Conservation (phyloP, 108 stramenopile species). For the Skeletonema potamos region DNA sequence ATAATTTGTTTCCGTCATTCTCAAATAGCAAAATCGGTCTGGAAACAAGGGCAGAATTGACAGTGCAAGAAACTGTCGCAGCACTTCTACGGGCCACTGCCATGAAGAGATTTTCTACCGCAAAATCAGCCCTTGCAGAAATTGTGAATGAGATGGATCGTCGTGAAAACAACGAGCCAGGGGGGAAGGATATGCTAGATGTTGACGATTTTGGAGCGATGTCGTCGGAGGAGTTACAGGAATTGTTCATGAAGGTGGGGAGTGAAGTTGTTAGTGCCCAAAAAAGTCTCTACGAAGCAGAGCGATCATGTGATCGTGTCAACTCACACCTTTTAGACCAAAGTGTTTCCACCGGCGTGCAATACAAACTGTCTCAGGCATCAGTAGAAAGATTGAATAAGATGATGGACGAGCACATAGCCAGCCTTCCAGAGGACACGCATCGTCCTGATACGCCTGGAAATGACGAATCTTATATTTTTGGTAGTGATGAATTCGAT, state of each 20-base stretch:
- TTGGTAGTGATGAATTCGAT: slow-evolving; percentile 39
- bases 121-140: slow-evolving; percentile 27
- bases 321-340: slow-evolving; percentile 45
- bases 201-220: slow-evolving; percentile 14
- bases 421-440: slow-evolving; percentile 45
- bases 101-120: slow-evolving; percentile 32
- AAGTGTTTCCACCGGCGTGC: slow-evolving; percentile 28
- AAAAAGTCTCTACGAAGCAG: slow-evolving; percentile 44
- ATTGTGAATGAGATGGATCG: slow-evolving; percentile 31
- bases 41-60: slow-evolving; percentile 51
- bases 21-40: slow-evolving; percentile 32
- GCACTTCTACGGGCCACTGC: slow-evolving; percentile 50
- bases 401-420: slow-evolving; percentile 51
- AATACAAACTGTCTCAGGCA: slow-evolving; percentile 35
- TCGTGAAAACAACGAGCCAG: not conserved
- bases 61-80: slow-evolving; percentile 60
- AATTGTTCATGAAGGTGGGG: slow-evolving; percentile 30
- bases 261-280: slow-evolving; percentile 35
- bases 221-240: slow-evolving; percentile 22
- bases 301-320: slow-evolving; percentile 41
- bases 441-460: slow-evolving; percentile 33
- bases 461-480: slow-evolving; percentile 23
- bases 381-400: slow-evolving; percentile 36
- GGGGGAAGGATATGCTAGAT: not conserved
- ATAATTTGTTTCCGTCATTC: slow-evolving; percentile 40